Percentiles rank a stretch among this genome's conserved stretches.
Conservation (phyloP, 164 flowering plant species). For the Vitis amurensis region DNA sequence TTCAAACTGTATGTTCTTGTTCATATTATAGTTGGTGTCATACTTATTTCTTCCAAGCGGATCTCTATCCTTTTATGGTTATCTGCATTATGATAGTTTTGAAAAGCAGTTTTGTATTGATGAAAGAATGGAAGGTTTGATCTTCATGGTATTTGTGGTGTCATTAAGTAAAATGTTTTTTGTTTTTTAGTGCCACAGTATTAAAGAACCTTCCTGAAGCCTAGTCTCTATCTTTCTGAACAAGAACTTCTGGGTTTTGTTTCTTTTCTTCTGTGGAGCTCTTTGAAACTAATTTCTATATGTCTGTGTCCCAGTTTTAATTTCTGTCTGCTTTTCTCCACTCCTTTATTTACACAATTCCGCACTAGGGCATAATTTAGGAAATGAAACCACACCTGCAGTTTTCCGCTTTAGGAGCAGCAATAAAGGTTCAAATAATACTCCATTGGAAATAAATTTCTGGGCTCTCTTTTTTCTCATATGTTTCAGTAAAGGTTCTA, state of each 20-base stretch:
- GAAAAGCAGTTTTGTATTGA: neutral
- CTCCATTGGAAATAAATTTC: too few relatives aligned
- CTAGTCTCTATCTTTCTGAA: too few relatives aligned
- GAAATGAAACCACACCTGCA: too few relatives aligned
- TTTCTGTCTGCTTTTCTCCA: too few relatives aligned
- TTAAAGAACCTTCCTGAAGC: too few relatives aligned
- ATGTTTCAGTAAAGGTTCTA: neutral
- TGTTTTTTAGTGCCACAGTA: neutral
- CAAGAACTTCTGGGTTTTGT: neutral
- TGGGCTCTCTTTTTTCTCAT: too few relatives aligned
- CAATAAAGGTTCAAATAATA: too few relatives aligned
- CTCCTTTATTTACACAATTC: too few relatives aligned
- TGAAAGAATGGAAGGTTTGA: neutral
- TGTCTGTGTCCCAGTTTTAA: too few relatives aligned
- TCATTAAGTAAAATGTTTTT: neutral
- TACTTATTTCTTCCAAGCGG: neutral
- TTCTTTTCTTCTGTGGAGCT: neutral
- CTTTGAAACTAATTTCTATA: too few relatives aligned
- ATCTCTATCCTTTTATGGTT: neutral
- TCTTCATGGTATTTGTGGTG: constrained; percentile 1
- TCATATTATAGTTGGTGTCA: neutral
- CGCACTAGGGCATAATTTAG: too few relatives aligned
- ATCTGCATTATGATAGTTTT: neutral
- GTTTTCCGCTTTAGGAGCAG: too few relatives aligned
- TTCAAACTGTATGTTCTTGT: constrained; percentile 47